Conservation (phyloP, 495 filamentous ascomycete species). For the Penicillium tannophilum region DNA sequence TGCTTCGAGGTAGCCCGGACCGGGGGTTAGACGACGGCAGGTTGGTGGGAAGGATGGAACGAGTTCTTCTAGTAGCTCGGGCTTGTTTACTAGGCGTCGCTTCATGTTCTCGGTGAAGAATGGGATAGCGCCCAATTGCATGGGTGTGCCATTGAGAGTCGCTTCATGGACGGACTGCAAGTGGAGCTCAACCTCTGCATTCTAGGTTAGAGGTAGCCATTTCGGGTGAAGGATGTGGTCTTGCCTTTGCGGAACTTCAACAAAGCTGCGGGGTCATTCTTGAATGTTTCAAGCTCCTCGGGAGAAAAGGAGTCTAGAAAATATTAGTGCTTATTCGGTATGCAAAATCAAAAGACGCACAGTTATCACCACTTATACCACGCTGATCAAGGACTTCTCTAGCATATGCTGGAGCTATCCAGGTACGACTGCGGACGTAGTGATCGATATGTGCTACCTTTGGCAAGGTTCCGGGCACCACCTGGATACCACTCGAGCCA, state of each 20-base stretch:
- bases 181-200: conserved; percentile 44
- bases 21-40: conserved; percentile 55
- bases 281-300: conserved; percentile 50
- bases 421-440: conserved; percentile 45
- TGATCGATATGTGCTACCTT: conserved; percentile 49
- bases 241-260: conserved; percentile 48
- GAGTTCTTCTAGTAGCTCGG: conserved; percentile 35
- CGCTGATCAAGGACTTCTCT: conserved; percentile 34
- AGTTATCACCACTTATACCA: conserved; percentile 34
- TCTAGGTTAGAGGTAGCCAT: neutral
- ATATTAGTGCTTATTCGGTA: neutral
- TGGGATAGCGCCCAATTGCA: conserved; percentile 37
- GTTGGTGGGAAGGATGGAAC: conserved; percentile 48
- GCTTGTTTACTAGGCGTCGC: conserved; percentile 38
- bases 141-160: conserved; percentile 38
- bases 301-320: conserved; percentile 38
- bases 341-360: conserved; percentile 22
- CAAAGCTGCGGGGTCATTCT: conserved; percentile 40
- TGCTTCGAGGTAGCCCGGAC: conserved; percentile 52
- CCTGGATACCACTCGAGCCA: conserved; percentile 55
- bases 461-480: conserved; percentile 62
- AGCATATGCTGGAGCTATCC: conserved; percentile 47
- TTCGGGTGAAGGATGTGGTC: neutral
- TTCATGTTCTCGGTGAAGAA: conserved; percentile 47
- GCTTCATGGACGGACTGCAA: conserved; percentile 50